Evolutionary conservation across 306 rosid genomes (phyloP).

Genomic region (Pyrus communis): DNA sequence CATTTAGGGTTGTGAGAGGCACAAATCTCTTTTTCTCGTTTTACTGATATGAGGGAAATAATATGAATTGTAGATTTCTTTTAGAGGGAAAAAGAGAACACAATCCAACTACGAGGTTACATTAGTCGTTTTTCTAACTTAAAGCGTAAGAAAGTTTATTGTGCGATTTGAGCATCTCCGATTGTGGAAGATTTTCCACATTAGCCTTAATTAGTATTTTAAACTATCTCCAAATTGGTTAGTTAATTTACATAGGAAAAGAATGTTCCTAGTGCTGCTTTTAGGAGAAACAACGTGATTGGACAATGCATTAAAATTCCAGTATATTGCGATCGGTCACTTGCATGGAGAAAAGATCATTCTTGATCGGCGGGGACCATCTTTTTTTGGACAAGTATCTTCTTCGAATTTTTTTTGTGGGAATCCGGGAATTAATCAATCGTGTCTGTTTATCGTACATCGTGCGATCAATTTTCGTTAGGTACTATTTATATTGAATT

Average conservation of each 20-base stretch:
- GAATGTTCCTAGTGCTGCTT: conserved; percentile 14
- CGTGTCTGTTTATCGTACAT: accelerated
- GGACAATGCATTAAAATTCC: conserved; percentile 1
- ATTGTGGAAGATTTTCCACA: neutral
- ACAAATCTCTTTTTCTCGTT: no score
- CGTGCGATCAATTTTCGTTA: no score
- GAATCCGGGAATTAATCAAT: no score
- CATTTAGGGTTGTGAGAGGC: no score
- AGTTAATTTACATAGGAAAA: neutral
- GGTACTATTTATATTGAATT: no score
- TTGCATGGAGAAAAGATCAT: no score
- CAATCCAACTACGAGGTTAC: no score
- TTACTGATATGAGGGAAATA: no score
- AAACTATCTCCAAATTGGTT: conserved; percentile 2
- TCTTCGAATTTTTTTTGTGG: accelerated
- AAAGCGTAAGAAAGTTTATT: neutral
- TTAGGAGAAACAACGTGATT: conserved; percentile 9
- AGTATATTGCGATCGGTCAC: neutral
- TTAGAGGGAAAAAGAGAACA: no score
- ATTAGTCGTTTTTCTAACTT: neutral
- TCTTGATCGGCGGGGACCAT: no score
- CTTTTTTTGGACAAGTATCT: no score
- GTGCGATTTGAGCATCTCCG: neutral
- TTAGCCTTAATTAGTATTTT: conserved; percentile 3
- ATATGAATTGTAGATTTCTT: no score